A percentile compares a stretch with the other conserved stretches of the same genome.
phyloP scores from a whole-genome alignment of 179 eudicot species.

The Monotropa hypopitys region DNA sequence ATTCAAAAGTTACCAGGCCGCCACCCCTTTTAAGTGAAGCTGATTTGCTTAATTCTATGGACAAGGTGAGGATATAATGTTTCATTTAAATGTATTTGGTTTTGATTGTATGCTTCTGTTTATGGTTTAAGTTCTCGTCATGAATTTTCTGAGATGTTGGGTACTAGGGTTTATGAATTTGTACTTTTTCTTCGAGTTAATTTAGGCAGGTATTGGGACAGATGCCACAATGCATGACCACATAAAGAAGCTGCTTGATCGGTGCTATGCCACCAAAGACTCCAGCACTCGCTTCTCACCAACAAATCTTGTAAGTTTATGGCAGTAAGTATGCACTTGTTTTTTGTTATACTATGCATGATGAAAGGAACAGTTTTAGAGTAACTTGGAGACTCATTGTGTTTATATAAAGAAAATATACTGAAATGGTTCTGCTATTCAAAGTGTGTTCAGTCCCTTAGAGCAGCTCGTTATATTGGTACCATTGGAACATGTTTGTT shows the following conservation, averaged over 20 bases:
- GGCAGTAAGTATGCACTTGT: not conserved
- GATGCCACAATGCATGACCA: slow-evolving; percentile 99
- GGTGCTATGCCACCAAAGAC: slow-evolving; percentile 91
- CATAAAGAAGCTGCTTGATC: slow-evolving; percentile 90
- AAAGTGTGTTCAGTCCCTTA: too few relatives aligned
- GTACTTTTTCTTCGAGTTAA: not conserved
- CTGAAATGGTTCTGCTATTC: not conserved
- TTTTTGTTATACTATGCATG: not conserved
- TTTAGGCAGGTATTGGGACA: slow-evolving; percentile 89
- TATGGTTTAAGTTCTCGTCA: not conserved
- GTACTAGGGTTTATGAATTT: not conserved
- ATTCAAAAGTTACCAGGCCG: slow-evolving; percentile 83
- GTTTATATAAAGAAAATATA: not conserved
- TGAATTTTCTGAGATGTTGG: not conserved
- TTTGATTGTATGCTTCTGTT: not conserved
- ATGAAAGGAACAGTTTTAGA: not conserved
- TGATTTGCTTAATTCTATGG: slow-evolving; percentile 85
- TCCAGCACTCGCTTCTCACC: slow-evolving; percentile 75
- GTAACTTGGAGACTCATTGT: not conserved
- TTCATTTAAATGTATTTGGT: not conserved
- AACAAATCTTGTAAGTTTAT: slow-evolving; percentile 56
- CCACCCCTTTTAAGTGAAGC: slow-evolving; percentile 93
- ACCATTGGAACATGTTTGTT: not conserved
- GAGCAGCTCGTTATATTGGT: too few relatives aligned
- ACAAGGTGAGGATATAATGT: slow-evolving; percentile 44